Conservation (phyloP, 805 yeast genomes). For the Candida piceae region DNA sequence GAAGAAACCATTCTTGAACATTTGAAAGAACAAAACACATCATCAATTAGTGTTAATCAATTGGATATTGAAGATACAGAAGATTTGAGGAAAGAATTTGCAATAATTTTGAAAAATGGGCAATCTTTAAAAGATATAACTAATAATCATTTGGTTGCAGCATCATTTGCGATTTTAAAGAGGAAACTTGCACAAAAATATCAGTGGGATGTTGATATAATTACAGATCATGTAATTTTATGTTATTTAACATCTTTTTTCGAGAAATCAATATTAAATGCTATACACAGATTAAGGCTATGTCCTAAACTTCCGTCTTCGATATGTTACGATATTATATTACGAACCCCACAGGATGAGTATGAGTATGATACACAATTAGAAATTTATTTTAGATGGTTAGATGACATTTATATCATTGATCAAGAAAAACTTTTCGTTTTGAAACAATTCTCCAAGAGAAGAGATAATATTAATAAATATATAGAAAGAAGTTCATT, state of each 20-base stretch:
- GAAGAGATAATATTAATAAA: conserved; percentile 1
- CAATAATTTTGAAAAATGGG: not conserved
- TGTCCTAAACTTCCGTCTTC: conserved; percentile 19
- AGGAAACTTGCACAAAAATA: conserved; percentile 17
- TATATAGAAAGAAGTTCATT: conserved; percentile 14
- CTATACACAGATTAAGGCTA: conserved; percentile 15
- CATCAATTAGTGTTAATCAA: not conserved
- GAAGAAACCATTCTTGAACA: too few relatives aligned
- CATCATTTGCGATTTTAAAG: conserved; percentile 16
- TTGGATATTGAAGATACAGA: conserved; percentile 1
- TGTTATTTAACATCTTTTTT: conserved; percentile 27
- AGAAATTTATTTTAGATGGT: conserved; percentile 20
- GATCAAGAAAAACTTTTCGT: conserved; percentile 27
- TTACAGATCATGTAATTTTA: conserved; percentile 17
- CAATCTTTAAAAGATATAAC: not conserved
- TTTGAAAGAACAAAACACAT: not conserved
- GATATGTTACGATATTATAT: conserved; percentile 26
- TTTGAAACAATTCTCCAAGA: conserved; percentile 14
- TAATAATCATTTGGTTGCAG: conserved; percentile 1
- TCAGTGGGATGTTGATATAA: conserved; percentile 18
- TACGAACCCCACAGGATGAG: conserved; percentile 22
- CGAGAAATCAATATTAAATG: conserved; percentile 14
- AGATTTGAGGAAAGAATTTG: not conserved
- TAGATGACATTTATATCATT: conserved; percentile 12
- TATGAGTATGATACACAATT: conserved; percentile 22